Conservation (phyloP, 2,329 filamentous ascomycete genomes). For the Talaromyces marneffei region DNA sequence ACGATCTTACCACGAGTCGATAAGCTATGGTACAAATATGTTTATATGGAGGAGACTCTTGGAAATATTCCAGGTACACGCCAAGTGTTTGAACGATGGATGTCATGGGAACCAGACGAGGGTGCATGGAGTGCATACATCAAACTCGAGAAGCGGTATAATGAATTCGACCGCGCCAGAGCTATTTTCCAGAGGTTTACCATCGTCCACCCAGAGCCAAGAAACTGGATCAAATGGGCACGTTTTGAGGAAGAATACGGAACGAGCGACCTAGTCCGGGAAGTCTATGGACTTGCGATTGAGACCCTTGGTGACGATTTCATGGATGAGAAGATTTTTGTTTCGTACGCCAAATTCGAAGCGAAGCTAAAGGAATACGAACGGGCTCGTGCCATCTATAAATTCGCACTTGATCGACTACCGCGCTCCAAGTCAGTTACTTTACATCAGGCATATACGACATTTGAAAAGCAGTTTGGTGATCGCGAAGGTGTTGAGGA, state of each 20-base stretch:
- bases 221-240: constrained; percentile 99
- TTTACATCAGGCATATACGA: constrained; percentile 90
- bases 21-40: constrained; percentile 99
- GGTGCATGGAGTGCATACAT: constrained; percentile 94
- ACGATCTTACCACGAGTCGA: constrained; percentile 84
- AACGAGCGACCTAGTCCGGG: constrained; percentile 82
- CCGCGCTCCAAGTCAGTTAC: constrained; percentile 77
- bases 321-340: constrained; percentile 92
- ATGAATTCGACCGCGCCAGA: constrained; percentile 83
- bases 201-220: constrained; percentile 84
- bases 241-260: constrained; percentile 95
- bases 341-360: constrained; percentile 92
- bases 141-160: constrained; percentile 92
- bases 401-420: constrained; percentile 87
- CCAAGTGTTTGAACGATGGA: constrained; percentile 95
- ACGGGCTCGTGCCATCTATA: constrained; percentile 89
- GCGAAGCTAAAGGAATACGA: constrained; percentile 93
- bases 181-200: constrained; percentile 88
- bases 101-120: constrained; percentile 97
- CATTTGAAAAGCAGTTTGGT: constrained; percentile 97
- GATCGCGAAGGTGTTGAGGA: constrained; percentile 91
- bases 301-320: constrained; percentile 90
- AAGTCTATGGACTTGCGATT: constrained; percentile 83
- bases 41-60: constrained; percentile 97
- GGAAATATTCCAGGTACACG: constrained; percentile 88